Percentiles rank a stretch among this genome's conserved stretches.
phyloP scores from a whole-genome alignment of 2,329 filamentous ascomycete species.

The Alternaria infectoria region DNA sequence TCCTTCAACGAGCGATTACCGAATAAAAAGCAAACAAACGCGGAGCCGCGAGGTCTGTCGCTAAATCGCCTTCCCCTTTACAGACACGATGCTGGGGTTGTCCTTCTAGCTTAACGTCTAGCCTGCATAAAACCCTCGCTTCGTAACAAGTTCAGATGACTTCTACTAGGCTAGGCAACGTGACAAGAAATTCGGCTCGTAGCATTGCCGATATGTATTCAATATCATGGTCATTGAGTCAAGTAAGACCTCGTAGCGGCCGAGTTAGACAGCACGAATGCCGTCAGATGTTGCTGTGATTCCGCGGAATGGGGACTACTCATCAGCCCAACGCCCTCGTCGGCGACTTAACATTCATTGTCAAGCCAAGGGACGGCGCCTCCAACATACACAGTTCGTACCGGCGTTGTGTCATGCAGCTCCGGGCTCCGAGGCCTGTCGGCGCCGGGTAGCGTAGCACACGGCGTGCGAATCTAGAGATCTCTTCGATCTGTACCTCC shows the following conservation, averaged over 20 bases:
- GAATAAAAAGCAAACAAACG: slow-evolving; percentile 7
- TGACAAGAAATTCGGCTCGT: not conserved
- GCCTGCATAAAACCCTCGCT: slow-evolving; percentile 6
- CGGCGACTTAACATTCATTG: not conserved
- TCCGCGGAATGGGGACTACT: not conserved
- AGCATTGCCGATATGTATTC: not conserved
- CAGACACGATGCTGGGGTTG: not conserved
- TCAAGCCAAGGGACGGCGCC: not conserved
- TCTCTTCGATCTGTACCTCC: slow-evolving; percentile 3
- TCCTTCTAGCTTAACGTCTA: slow-evolving; percentile 10
- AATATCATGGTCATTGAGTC: not conserved
- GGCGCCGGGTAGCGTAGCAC: not conserved
- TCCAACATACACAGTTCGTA: not conserved
- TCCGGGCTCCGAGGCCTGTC: not conserved
- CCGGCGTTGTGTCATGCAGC: not conserved
- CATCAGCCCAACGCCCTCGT: not conserved
- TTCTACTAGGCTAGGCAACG: not conserved
- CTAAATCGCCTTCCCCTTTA: not conserved
- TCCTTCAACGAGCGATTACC: slow-evolving; percentile 3
- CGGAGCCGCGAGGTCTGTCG: slow-evolving; percentile 2
- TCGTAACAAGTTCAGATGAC: not conserved
- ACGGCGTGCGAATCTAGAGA: not conserved
- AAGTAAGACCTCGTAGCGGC: not conserved
- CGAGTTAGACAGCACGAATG: not conserved
- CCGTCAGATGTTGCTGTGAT: not conserved